phyloP scores from a whole-genome alignment of 352 stramenopile species.

The Pythium utonaiense region DNA sequence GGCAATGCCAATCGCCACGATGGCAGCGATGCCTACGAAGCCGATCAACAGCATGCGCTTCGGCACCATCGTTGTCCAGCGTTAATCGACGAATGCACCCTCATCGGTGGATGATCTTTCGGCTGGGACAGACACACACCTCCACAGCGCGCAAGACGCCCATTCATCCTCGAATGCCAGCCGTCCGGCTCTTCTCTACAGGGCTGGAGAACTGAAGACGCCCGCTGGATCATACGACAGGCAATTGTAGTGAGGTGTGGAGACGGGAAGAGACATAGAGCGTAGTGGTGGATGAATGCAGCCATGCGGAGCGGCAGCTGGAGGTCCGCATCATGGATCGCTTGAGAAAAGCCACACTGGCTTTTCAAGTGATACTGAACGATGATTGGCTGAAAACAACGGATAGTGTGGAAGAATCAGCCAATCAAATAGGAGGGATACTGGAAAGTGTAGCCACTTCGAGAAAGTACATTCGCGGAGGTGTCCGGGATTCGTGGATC shows the following conservation, averaged over 20 bases:
- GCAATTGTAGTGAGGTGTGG: no score
- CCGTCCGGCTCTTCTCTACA: no score
- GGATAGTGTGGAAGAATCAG: neutral
- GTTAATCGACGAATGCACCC: neutral
- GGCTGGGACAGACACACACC: no score
- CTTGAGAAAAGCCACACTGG: neutral
- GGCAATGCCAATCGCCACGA: slow-evolving; percentile 7
- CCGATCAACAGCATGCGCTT: slow-evolving; percentile 1
- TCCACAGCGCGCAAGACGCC: no score
- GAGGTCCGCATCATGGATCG: neutral
- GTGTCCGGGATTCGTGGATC: neutral
- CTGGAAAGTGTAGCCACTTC: neutral
- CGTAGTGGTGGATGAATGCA: no score
- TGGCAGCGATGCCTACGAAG: slow-evolving; percentile 10
- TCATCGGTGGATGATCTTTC: no score
- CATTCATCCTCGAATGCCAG: no score
- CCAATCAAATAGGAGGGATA: neutral
- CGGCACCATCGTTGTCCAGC: neutral
- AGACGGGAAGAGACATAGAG: no score
- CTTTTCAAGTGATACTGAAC: neutral
- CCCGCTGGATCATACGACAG: no score
- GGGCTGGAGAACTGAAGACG: no score
- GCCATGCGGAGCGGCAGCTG: neutral
- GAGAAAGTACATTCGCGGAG: neutral
- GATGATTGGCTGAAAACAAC: neutral